These are phyloP conservation scores for Zasmidium cellare DNA, from an alignment of 2,329 filamentous ascomycete genomes.

Conservation along the genomic window DNA sequence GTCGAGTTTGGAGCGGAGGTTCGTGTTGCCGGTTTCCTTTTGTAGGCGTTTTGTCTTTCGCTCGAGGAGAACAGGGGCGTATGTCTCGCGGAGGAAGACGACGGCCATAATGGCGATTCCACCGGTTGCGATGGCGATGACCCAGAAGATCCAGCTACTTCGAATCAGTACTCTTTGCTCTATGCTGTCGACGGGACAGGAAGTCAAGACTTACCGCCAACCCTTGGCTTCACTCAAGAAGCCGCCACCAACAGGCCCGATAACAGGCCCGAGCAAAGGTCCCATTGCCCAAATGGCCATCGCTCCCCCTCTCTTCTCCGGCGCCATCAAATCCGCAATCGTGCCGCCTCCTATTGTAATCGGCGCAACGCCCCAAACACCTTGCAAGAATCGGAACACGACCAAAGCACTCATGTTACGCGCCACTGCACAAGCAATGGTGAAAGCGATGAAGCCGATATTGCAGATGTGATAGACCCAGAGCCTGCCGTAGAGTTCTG, in stretches of 20 bases:
- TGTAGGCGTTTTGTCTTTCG: slow-evolving; percentile 47
- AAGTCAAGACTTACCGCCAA: slow-evolving; percentile 63
- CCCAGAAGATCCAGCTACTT: slow-evolving; percentile 66
- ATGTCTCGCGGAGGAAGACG: slow-evolving; percentile 48
- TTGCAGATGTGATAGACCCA: slow-evolving; percentile 32
- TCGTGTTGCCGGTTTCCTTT: slow-evolving; percentile 50
- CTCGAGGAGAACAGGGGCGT: slow-evolving; percentile 48
- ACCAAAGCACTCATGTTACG: slow-evolving; percentile 30
- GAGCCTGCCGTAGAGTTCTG: slow-evolving; percentile 37
- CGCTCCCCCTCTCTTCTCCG: slow-evolving; percentile 31
- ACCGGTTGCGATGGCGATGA: slow-evolving; percentile 39
- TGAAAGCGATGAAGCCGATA: slow-evolving; percentile 33
- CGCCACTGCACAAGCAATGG: slow-evolving; percentile 33
- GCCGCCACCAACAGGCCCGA: slow-evolving; percentile 62
- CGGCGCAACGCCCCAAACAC: slow-evolving; percentile 34
- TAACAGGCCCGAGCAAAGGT: slow-evolving; percentile 26
- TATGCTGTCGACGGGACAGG: neutral
- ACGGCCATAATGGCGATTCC: slow-evolving; percentile 39
- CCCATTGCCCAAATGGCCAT: slow-evolving; percentile 33
- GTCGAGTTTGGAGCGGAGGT: slow-evolving; percentile 43
- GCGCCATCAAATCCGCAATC: slow-evolving; percentile 32
- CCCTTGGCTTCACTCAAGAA: slow-evolving; percentile 62
- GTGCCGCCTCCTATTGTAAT: slow-evolving; percentile 30
- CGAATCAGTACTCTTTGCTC: neutral
- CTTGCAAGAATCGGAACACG: slow-evolving; percentile 33